A percentile compares a stretch with the other conserved stretches of the same genome.
phyloP scores from a whole-genome alignment of 2,329 filamentous ascomycete species.

The Teratosphaeriaceae sp. region DNA sequence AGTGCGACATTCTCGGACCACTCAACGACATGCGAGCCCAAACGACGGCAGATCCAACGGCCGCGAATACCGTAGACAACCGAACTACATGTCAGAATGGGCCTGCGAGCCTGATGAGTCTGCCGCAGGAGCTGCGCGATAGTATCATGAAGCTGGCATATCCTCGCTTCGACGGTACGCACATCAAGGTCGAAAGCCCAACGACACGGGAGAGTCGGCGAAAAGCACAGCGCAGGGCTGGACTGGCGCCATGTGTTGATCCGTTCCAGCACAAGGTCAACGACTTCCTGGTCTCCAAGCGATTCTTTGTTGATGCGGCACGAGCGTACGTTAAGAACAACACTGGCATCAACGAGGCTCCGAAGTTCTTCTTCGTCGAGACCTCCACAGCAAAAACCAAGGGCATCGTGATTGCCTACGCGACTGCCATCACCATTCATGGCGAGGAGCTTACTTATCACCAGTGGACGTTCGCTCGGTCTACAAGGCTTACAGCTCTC shows the following conservation, averaged over 20 bases:
- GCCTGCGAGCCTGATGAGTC: not conserved
- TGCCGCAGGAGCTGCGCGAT: slow-evolving; percentile 1
- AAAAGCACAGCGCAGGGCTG: not conserved
- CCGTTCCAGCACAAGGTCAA: not conserved
- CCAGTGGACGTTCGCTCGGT: too few species aligned
- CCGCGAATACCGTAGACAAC: too few species aligned
- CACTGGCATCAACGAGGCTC: not conserved
- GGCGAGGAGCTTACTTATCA: too few species aligned
- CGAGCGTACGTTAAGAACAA: not conserved
- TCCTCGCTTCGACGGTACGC: not conserved
- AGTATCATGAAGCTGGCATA: not conserved
- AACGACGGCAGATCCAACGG: not conserved
- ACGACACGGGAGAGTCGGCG: not conserved
- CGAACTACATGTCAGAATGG: too few species aligned
- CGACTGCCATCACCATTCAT: too few species aligned
- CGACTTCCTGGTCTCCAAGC: not conserved
- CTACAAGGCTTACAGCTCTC: too few species aligned
- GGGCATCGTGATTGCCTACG: too few species aligned
- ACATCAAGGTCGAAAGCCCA: not conserved
- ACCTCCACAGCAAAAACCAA: not conserved
- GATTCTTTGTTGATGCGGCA: slow-evolving; percentile 1
- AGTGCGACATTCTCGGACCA: too few species aligned
- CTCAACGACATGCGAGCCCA: not conserved
- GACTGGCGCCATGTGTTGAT: too few species aligned
- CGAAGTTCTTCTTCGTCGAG: not conserved